Evolutionary conservation across 2,329 filamentous ascomycete species (phyloP), one percentile per base, ranked within the genome.

Genomic region (Ophiognomonia clavigignenti-juglandacearum): DNA sequence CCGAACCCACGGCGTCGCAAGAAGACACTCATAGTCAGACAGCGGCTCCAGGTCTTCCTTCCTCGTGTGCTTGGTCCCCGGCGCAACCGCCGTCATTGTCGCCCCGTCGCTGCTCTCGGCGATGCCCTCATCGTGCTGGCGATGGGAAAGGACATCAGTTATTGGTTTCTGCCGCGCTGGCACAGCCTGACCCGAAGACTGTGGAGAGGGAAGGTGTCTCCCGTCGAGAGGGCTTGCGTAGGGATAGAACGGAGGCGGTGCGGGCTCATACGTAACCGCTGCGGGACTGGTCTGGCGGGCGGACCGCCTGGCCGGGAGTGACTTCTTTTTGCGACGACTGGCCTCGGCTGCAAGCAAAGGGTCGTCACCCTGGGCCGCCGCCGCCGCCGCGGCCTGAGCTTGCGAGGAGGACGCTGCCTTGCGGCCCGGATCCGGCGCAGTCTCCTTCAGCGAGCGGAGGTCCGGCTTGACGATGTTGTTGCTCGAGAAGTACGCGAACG

Each of bases 1-100:
- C n/a, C 57, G 61, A 16, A 69, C 45, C 66, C 64, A 68, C 0
- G 67, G 66, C 0, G 56, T 62, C 1, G 63, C 52, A 23, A 69
- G 43, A 2, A 70, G 59, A 10, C 60, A 57, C 38, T 69, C 55
- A 6, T 64, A 63, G 5, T 68, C 63, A 1, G 58, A 63, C 1
- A 68, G 55, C 1, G 53, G 43, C 0, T 51, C 37, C 3, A 65
- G 54, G 4, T 56, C 50, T 45, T 65, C 59, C 4, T n/a, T 45
- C 2, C 43, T 18, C 22, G 11, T 31, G 10, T 4, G 18, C 11
- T 23, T 43, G 14, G 16, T 20, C 24, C 6, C 35, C 29, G 18
- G 16, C 29, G 13, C 40, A 14, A 9, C 27, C 16, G 20, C 31
- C 37, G 35, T 40, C 11, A 22, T 43, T 19, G 6, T 20, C 27